Conservation (phyloP, 2,329 filamentous ascomycete species). For the Diaporthe sp. region DNA sequence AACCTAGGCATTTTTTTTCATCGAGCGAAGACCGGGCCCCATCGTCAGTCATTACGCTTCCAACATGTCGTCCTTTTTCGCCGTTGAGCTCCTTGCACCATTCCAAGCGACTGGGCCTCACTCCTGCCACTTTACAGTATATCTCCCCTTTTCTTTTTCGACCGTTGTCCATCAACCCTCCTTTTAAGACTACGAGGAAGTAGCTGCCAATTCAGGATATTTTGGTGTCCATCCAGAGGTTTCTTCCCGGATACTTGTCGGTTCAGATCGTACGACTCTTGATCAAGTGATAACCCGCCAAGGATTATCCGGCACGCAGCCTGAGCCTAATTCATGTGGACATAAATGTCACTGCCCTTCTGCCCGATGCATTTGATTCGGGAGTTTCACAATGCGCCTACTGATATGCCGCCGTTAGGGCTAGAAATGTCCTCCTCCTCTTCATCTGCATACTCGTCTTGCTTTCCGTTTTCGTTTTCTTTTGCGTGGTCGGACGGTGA, state of each 20-base stretch:
- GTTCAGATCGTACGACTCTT: neutral
- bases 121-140: neutral
- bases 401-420: slow-evolving; percentile 22
- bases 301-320: slow-evolving; percentile 10
- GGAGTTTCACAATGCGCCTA: neutral
- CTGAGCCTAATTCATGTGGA: neutral
- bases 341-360: neutral
- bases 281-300: neutral
- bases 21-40: neutral
- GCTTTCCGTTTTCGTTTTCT: neutral
- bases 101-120: neutral
- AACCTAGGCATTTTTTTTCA: neutral
- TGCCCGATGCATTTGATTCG: neutral
- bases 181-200: neutral
- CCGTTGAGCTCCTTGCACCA: neutral
- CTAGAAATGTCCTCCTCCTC: slow-evolving; percentile 4
- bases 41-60: neutral
- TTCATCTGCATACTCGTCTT: neutral
- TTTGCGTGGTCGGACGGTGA: neutral
- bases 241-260: neutral
- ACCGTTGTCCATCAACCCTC: neutral
- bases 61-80: neutral
- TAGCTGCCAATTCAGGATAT: neutral
- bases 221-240: neutral
- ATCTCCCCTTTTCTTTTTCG: neutral